These are phyloP conservation scores for Laguncularia racemosa DNA, from an alignment of 345 rosid species.

Conservation along the genomic window DNA sequence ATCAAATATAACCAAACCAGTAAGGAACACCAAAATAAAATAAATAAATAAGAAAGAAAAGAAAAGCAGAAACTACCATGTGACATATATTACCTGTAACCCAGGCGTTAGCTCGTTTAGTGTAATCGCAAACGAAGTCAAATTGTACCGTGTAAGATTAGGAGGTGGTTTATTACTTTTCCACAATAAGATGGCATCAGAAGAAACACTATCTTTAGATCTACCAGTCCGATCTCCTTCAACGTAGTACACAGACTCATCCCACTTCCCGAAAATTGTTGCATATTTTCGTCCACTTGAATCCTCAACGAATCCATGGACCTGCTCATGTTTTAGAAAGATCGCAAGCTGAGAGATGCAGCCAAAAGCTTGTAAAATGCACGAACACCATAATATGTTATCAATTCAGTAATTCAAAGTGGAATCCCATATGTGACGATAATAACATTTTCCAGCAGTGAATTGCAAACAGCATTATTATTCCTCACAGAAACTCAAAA, in stretches of 20 bases:
- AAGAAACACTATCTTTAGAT: slow-evolving; percentile 44
- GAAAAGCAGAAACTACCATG: not conserved
- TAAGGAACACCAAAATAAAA: no score
- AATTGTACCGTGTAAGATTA: slow-evolving; percentile 83
- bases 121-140: slow-evolving; percentile 88
- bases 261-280: slow-evolving; percentile 91
- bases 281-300: slow-evolving; percentile 54
- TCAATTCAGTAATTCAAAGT: no score
- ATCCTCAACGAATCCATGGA: slow-evolving; percentile 86
- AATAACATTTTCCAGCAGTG: not conserved
- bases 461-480: not conserved
- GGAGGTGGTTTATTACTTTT: slow-evolving; percentile 63
- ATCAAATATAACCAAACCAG: slow-evolving; percentile 4
- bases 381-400: no score
- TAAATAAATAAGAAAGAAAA: no score
- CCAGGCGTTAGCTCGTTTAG: slow-evolving; percentile 92
- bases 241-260: slow-evolving; percentile 69
- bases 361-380: no score
- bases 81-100: slow-evolving; percentile 56
- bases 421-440: no score
- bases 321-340: slow-evolving; percentile 25
- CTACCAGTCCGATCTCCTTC: slow-evolving; percentile 48
- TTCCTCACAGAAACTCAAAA: no score
- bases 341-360: no score
- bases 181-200: slow-evolving; percentile 71